phyloP scores from a whole-genome alignment of 495 filamentous ascomycete species.

The Hypoxylon fuscum region DNA sequence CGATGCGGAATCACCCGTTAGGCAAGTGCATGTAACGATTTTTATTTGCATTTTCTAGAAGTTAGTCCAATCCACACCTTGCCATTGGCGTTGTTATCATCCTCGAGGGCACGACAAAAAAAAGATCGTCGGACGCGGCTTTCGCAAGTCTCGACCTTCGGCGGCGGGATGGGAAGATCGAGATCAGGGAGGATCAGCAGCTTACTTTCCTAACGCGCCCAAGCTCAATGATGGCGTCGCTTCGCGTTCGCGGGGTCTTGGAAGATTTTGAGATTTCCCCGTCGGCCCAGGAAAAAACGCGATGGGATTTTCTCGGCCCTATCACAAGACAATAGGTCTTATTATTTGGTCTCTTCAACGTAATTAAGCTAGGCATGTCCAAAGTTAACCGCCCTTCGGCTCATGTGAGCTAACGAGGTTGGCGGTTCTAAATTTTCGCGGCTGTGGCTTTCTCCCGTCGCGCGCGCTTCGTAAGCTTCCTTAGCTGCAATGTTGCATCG shows the following conservation, averaged over 20 bases:
- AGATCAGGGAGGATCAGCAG: conserved; percentile 32
- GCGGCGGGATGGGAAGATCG: conserved; percentile 25
- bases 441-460: conserved; percentile 16
- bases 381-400: conserved; percentile 4
- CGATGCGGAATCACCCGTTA: conserved; percentile 24
- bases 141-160: conserved; percentile 11
- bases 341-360: too few species aligned
- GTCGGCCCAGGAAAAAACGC: conserved; percentile 2
- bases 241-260: conserved; percentile 20
- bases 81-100: background rate
- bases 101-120: background rate
- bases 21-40: conserved; percentile 3
- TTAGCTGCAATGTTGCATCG: background rate
- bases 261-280: conserved; percentile 25
- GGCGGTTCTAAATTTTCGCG: background rate
- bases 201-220: conserved; percentile 16
- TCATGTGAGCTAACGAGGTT: background rate
- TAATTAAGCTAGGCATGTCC: conserved; percentile 3
- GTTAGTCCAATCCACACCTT: background rate
- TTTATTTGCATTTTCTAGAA: conserved; percentile 31
- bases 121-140: conserved; percentile 18
- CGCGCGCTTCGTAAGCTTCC: conserved; percentile 29
- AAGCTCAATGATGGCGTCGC: conserved; percentile 8
- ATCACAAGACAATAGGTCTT: too few species aligned
- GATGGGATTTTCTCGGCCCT: conserved; percentile 11